Evolutionary conservation across 441 rosid genomes (phyloP).

Genomic region (Pelargonium australe): DNA sequence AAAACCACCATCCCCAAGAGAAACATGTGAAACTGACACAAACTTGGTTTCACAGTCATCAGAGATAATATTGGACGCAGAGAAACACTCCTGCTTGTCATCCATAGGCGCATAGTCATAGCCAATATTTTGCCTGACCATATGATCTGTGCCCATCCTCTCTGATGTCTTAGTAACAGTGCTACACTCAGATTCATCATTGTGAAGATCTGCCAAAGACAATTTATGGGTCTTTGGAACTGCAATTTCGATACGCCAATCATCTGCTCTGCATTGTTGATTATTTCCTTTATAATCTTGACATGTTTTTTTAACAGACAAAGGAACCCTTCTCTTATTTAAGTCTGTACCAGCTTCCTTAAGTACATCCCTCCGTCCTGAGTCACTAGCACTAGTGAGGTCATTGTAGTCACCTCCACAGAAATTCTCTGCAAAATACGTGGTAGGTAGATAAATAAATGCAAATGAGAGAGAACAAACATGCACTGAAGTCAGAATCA

Average conservation of each 20-base stretch:
- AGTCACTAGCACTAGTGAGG: constrained; percentile 43
- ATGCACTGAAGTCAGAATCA: background rate
- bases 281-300: constrained; percentile 33
- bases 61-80: constrained; percentile 40
- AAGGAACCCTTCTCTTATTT: constrained; percentile 46
- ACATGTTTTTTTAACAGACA: constrained; percentile 43
- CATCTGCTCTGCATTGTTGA: constrained; percentile 46
- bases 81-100: constrained; percentile 57
- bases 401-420: constrained; percentile 53
- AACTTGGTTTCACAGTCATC: constrained; percentile 49
- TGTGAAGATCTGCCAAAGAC: constrained; percentile 37
- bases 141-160: constrained; percentile 34
- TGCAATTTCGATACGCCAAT: constrained; percentile 76
- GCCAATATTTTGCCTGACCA: constrained; percentile 36
- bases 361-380: constrained; percentile 38
- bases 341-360: constrained; percentile 41
- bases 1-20: constrained; percentile 32
- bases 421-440: constrained; percentile 47
- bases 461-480: background rate
- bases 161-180: constrained; percentile 54
- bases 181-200: constrained; percentile 82
- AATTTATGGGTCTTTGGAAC: constrained; percentile 41
- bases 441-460: constrained; percentile 15
- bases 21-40: constrained; percentile 41
- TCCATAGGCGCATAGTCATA: constrained; percentile 52